Evolutionary conservation across 176 grass and related monocot genomes (phyloP), one percentile per base, ranked within the genome.

Genomic region (Pharus latifolius): DNA sequence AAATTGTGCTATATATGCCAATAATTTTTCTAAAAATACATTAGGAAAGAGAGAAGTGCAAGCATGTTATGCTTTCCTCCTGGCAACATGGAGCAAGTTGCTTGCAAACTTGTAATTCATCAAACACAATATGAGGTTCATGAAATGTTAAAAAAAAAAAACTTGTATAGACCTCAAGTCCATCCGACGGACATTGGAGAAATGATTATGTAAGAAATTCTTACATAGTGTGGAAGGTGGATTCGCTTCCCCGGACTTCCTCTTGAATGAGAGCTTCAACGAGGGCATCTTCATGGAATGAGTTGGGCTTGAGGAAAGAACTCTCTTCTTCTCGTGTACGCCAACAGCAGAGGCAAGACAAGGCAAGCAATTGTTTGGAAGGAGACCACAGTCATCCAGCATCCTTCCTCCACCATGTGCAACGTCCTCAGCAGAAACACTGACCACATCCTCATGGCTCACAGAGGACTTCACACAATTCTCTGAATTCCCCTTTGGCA

Each of bases 241-340:
- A 82, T 94, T 87, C 13, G 74, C 76, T 84, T 99, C 96, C 31
- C 84, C 87, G 11, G 84, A 75, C 71, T 88, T 99, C 72, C 81
- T 77, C 79, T 94, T 99, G 76, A 99, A 99, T 6, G 96, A 86
- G 56, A 99, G 79, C 82, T 91, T 94, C 75, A 99, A 69, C 23
- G 90, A 83, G 32, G 90, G 81, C 66, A 94, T 86, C 83, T 90
- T 93, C 67, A 82, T 86, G 29, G 88, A 92, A 65, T 87, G 88
- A 44, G 85, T 84, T 2, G 88, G 85, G 41, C 92, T 96, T 1
- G 83, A 84, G 57, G 80, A 76, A 54, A 92, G 53, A 25, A 50
- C 50, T 24, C 76, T 94, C 67, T 88, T 99, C 80, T 99, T 94
- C 55, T 99, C 96, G 1, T 80, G 77, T 13, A 85, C 76, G 0